These are phyloP conservation scores for Halteria grandinella DNA, from an alignment of 73 alveolate species.

Conservation along the genomic window DNA sequence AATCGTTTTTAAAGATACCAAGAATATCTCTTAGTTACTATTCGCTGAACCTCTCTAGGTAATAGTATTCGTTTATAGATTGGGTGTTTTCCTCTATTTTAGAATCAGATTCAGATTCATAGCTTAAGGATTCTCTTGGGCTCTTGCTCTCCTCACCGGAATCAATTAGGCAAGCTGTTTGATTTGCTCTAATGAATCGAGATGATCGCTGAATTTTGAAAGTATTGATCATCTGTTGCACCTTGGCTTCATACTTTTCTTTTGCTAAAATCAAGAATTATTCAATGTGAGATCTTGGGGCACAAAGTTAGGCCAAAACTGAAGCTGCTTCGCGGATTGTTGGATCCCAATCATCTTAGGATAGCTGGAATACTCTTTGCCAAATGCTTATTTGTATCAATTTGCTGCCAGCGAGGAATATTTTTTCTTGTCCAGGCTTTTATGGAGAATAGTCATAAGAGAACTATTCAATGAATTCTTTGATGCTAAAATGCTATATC, in stretches of 20 bases:
- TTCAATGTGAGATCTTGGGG: slow-evolving; percentile 62
- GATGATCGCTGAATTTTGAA: no score
- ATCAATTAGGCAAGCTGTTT: no score
- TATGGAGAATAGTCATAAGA: no score
- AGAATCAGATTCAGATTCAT: no score
- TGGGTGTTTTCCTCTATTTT: no score
- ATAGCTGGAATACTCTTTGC: slow-evolving; percentile 71
- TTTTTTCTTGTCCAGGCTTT: no score
- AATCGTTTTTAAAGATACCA: slow-evolving; percentile 54
- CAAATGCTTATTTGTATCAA: slow-evolving; percentile 64
- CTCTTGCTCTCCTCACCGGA: no score
- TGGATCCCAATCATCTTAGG: slow-evolving; percentile 74
- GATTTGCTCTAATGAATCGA: no score
- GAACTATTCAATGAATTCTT: slow-evolving; percentile 38
- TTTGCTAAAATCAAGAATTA: slow-evolving; percentile 31
- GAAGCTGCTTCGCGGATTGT: slow-evolving; percentile 71
- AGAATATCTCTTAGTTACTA: slow-evolving; percentile 52
- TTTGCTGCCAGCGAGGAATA: no score
- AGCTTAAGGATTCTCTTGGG: no score
- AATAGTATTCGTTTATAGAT: slow-evolving; percentile 60
- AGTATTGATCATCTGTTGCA: slow-evolving; percentile 32
- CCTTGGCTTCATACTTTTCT: slow-evolving; percentile 56
- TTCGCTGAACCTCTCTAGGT: slow-evolving; percentile 50
- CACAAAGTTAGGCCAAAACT: slow-evolving; percentile 67
- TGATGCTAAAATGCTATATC: neutral